Evolutionary conservation across 2,329 filamentous ascomycete species (phyloP).

Genomic region (Penicillium verrucosum): DNA sequence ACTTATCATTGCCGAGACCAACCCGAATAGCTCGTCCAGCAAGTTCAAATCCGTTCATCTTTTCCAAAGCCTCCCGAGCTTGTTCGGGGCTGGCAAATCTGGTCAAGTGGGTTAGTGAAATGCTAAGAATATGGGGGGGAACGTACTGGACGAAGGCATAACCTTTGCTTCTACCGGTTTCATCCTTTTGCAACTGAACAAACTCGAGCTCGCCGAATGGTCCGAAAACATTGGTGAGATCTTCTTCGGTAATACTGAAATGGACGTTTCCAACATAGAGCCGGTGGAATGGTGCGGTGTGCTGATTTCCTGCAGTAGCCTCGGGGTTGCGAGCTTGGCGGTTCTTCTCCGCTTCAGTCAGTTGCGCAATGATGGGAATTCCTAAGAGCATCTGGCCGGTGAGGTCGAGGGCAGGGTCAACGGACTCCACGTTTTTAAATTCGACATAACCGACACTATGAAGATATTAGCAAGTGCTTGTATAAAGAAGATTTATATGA

Average conservation of each 20-base stretch:
- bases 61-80: slow-evolving; percentile 91
- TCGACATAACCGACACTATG: slow-evolving; percentile 95
- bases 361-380: slow-evolving; percentile 96
- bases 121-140: neutral
- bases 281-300: slow-evolving; percentile 91
- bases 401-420: slow-evolving; percentile 89
- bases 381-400: slow-evolving; percentile 98
- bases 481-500: slow-evolving; percentile 9
- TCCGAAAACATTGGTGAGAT: slow-evolving; percentile 93
- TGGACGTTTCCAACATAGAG: slow-evolving; percentile 99
- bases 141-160: slow-evolving; percentile 99
- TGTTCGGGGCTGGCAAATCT: slow-evolving; percentile 88
- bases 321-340: slow-evolving; percentile 86
- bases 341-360: slow-evolving; percentile 99
- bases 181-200: slow-evolving; percentile 95
- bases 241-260: slow-evolving; percentile 96
- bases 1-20: slow-evolving; percentile 99
- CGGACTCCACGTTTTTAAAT: slow-evolving; percentile 94
- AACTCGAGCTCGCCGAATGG: slow-evolving; percentile 97
- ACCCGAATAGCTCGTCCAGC: slow-evolving; percentile 96
- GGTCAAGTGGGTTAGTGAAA: slow-evolving; percentile 35
- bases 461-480: slow-evolving; percentile 4
- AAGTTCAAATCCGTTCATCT: slow-evolving; percentile 99
- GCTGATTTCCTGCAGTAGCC: slow-evolving; percentile 63
- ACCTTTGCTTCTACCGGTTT: slow-evolving; percentile 81